Evolutionary conservation across 2,329 filamentous ascomycete genomes (phyloP), one percentile per base, ranked within the genome.

Genomic region (Helminthosporium solani): DNA sequence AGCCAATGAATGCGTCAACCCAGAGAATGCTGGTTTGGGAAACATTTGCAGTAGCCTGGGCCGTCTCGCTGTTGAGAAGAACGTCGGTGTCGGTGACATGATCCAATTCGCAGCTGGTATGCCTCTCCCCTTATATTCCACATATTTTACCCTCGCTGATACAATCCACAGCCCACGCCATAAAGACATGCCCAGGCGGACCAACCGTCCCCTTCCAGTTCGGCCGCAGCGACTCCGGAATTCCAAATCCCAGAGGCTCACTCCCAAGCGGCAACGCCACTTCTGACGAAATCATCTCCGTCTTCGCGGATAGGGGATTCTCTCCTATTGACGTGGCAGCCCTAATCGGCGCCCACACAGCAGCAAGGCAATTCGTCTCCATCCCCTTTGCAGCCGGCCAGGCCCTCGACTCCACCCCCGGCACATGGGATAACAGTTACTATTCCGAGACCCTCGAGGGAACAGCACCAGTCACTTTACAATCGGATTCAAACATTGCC

Each of bases 11-110:
- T 71, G 71, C 49, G 53, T 58, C 1, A 63, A 70, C 15, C 8
- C 42, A 0, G 66, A 72, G 42, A 72, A 82, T 58, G 56, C 44
- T 2, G 78, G 77, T 0, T 66, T 83, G 1, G 53, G 67, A 43
- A 64, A 63, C 3, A 72, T 78, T 20, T 73, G 71, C 14, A 52
- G 55, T 2, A 69, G 70, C 42, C 67, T 76, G 1, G 62, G 63
- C 30, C 52, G 51, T 3, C 68, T 78, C 49, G 73, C 72, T 25
- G 54, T 55, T 12, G 65, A 73, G 38, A 76, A 74, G 37, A 58
- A 54, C 7, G 67, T 70, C 18, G 64, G 66, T 3, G 53, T 60
- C 14, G 67, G 59, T 18, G 67, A 70, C 39, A 52, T 69, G 19
- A 68, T 70, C 35, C 67, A 70, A 33, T 70, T 69, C 38, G 67